Percentiles rank a stretch among this genome's conserved stretches.
Evolutionary conservation across 352 stramenopile species (phyloP).

Genomic region (Phytophthora nicotianae): DNA sequence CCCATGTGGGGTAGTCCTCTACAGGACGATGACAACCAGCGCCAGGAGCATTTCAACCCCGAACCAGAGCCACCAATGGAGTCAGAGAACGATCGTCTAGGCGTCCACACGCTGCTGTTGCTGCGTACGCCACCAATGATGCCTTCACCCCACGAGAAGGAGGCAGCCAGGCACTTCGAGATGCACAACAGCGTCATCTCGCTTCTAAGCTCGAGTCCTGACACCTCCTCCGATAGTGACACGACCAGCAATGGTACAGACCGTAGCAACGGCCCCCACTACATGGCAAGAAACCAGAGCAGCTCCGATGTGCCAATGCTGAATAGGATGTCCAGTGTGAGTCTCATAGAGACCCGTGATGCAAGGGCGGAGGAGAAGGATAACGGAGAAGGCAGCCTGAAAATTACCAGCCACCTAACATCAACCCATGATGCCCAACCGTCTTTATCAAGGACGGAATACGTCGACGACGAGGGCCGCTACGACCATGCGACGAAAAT

Average conservation of each 20-base stretch:
- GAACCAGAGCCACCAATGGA: constrained; percentile 26
- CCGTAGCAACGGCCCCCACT: constrained; percentile 19
- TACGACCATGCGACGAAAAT: constrained; percentile 34
- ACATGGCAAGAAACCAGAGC: constrained; percentile 6
- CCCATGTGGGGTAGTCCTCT: constrained; percentile 34
- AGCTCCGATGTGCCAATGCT: constrained; percentile 35
- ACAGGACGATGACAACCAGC: constrained; percentile 11
- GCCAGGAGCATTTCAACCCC: constrained; percentile 15
- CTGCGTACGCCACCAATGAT: constrained; percentile 31
- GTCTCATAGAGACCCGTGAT: constrained; percentile 37
- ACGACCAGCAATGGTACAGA: constrained; percentile 42
- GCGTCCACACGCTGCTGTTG: constrained; percentile 29
- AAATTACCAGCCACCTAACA: constrained; percentile 3
- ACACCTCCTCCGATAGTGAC: constrained; percentile 36
- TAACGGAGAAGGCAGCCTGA: constrained; percentile 14
- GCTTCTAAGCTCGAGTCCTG: constrained; percentile 35
- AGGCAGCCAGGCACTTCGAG: constrained; percentile 27
- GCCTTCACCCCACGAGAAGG: constrained; percentile 19
- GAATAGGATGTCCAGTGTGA: constrained; percentile 54
- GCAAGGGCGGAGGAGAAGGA: constrained; percentile 9
- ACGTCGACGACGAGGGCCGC: constrained; percentile 22
- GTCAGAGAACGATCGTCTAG: constrained; percentile 22
- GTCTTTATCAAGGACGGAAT: constrained; percentile 20
- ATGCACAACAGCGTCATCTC: constrained; percentile 36
- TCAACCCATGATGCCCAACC: constrained; percentile 23